These are phyloP conservation scores for Colletotrichum karsti DNA, from an alignment of 2,329 filamentous ascomycete species.

Conservation along the genomic window DNA sequence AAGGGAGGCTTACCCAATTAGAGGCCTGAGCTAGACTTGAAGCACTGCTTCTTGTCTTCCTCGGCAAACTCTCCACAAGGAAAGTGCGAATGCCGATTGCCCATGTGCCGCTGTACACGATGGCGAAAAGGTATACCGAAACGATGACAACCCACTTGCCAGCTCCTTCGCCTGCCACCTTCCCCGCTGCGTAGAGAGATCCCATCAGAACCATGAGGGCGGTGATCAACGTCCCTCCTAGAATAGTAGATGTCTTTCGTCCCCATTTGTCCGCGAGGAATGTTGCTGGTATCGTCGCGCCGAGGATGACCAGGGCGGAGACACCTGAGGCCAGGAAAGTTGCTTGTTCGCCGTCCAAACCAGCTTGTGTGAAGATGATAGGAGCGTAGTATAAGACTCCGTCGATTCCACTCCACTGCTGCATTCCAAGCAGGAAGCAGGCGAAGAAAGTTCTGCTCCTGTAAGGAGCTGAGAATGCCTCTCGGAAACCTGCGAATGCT, in stretches of 20 bases:
- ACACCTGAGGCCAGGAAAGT: conserved; percentile 68
- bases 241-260: conserved; percentile 59
- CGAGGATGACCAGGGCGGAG: conserved; percentile 64
- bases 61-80: conserved; percentile 64
- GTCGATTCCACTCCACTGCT: conserved; percentile 69
- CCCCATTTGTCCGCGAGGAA: conserved; percentile 66
- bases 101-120: conserved; percentile 57
- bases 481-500: conserved; percentile 38
- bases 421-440: conserved; percentile 66
- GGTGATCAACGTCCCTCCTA: conserved; percentile 60
- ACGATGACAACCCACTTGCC: conserved; percentile 61
- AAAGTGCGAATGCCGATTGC: conserved; percentile 60
- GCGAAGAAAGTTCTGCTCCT: conserved; percentile 58
- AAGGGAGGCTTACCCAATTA: conserved; percentile 51
- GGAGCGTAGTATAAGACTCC: conserved; percentile 71
- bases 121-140: conserved; percentile 57
- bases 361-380: conserved; percentile 66
- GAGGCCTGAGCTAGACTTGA: conserved; percentile 61
- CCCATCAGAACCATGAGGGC: conserved; percentile 63
- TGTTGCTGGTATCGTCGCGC: conserved; percentile 61
- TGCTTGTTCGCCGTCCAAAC: conserved; percentile 59
- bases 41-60: conserved; percentile 61
- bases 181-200: conserved; percentile 54
- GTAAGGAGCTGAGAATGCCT: conserved; percentile 37
- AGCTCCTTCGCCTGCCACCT: conserved; percentile 43